phyloP scores from a whole-genome alignment of 2,329 filamentous ascomycete genomes.

The Hymenoscyphus linearis region DNA sequence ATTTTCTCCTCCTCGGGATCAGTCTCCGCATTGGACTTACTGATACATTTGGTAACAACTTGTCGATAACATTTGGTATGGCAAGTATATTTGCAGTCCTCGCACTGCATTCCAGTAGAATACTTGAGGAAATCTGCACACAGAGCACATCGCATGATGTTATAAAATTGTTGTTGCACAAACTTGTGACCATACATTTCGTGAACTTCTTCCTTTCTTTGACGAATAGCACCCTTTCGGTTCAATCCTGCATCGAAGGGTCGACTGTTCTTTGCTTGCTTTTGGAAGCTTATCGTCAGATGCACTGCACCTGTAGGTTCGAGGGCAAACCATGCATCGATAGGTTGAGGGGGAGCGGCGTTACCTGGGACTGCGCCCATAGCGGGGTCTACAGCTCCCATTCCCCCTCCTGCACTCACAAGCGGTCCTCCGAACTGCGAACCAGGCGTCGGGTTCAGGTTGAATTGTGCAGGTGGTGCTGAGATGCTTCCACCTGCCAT shows the following conservation, averaged over 20 bases:
- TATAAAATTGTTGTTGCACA: constrained; percentile 97
- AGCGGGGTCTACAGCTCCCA: constrained; percentile 25
- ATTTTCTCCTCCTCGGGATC: constrained; percentile 99
- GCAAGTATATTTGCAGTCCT: constrained; percentile 99
- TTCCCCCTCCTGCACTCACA: constrained; percentile 31
- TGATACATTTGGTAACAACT: constrained; percentile 99
- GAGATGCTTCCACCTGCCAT: constrained; percentile 61
- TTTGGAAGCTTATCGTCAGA: constrained; percentile 84
- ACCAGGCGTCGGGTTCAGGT: constrained; percentile 46
- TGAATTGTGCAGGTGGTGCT: constrained; percentile 48
- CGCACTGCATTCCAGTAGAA: constrained; percentile 97
- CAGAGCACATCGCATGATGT: constrained; percentile 98
- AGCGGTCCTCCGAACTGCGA: constrained; percentile 43
- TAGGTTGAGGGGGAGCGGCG: constrained; percentile 44
- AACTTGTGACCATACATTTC: constrained; percentile 99
- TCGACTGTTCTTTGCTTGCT: constrained; percentile 77
- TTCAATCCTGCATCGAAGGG: constrained; percentile 85
- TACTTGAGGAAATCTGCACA: constrained; percentile 99
- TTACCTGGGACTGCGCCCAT: constrained; percentile 28
- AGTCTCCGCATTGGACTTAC: constrained; percentile 96
- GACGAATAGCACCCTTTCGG: constrained; percentile 91
- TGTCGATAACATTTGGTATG: constrained; percentile 96
- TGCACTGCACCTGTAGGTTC: constrained; percentile 93
- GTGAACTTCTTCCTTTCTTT: constrained; percentile 96
- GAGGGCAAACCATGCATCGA: constrained; percentile 95